A percentile compares a stretch with the other conserved stretches of the same genome.
Evolutionary conservation across 106 monocot species (phyloP).

Genomic region (Platanthera zijinensis): DNA sequence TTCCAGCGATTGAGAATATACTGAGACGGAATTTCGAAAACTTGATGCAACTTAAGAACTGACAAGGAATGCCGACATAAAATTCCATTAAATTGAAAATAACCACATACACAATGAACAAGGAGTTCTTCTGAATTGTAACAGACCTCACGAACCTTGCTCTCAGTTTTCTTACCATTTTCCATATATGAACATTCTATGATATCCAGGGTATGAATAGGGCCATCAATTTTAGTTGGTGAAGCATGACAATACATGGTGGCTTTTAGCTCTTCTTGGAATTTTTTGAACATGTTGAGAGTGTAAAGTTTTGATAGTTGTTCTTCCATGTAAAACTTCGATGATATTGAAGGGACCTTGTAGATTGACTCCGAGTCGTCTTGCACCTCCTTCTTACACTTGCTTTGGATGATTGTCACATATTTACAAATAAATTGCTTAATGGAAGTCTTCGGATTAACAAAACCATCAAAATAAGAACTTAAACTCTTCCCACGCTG

Average conservation of each 20-base stretch:
- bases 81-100: conserved; percentile 34
- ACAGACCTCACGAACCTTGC: conserved; percentile 15
- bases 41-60: conserved; percentile 35
- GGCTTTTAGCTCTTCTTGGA: conserved; percentile 37
- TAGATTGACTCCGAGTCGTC: conserved; percentile 22
- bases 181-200: conserved; percentile 32
- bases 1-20: conserved; percentile 41
- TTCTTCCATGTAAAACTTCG: conserved; percentile 29
- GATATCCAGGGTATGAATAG: conserved; percentile 22
- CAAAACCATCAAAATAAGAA: conserved; percentile 31
- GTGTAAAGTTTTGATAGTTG: conserved; percentile 37
- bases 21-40: conserved; percentile 25
- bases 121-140: conserved; percentile 26
- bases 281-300: conserved; percentile 31
- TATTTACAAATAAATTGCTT: conserved; percentile 36
- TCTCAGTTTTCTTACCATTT: conserved; percentile 15
- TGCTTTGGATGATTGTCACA: conserved; percentile 29
- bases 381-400: conserved; percentile 23
- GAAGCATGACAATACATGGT: conserved; percentile 27
- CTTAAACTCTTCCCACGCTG: conserved; percentile 16
- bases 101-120: conserved; percentile 29
- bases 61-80: conserved; percentile 32
- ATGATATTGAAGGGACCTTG: conserved; percentile 7
- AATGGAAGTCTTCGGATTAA: conserved; percentile 21
- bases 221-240: conserved; percentile 15